Percentiles rank a stretch among this genome's conserved stretches.
phyloP scores from a whole-genome alignment of 2,329 filamentous ascomycete genomes.

The Geosmithia putterillii region DNA sequence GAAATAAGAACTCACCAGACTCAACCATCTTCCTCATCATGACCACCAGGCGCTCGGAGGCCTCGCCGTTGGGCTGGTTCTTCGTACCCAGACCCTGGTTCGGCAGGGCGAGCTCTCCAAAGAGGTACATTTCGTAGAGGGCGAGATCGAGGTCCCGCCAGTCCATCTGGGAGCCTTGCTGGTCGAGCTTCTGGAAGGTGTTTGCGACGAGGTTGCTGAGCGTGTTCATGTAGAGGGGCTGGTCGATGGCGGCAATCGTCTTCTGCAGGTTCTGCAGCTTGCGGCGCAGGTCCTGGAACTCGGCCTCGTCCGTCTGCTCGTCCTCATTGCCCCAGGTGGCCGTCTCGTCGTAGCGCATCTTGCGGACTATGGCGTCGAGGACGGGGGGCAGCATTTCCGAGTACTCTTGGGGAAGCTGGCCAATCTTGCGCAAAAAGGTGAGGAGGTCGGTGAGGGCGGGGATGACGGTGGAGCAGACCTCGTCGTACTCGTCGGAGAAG shows the following conservation, averaged over 20 bases:
- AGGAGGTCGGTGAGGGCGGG: slow-evolving; percentile 86
- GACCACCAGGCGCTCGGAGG: slow-evolving; percentile 68
- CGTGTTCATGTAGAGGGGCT: slow-evolving; percentile 76
- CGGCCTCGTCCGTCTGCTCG: slow-evolving; percentile 90
- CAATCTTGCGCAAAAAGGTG: slow-evolving; percentile 75
- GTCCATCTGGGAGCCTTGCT: slow-evolving; percentile 63
- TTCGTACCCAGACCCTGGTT: slow-evolving; percentile 81
- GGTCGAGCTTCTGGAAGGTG: slow-evolving; percentile 71
- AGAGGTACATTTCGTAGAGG: slow-evolving; percentile 87
- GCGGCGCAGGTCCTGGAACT: slow-evolving; percentile 91
- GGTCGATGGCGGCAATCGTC: slow-evolving; percentile 80
- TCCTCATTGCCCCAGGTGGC: slow-evolving; percentile 88
- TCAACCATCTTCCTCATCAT: slow-evolving; percentile 97
- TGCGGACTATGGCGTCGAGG: slow-evolving; percentile 80
- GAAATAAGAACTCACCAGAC: slow-evolving; percentile 48
- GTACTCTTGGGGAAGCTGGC: slow-evolving; percentile 61
- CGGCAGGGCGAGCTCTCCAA: slow-evolving; percentile 86
- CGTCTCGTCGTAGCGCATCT: slow-evolving; percentile 97
- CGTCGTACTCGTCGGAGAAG: slow-evolving; percentile 96
- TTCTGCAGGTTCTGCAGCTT: slow-evolving; percentile 85
- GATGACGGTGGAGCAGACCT: slow-evolving; percentile 93
- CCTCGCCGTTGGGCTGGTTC: slow-evolving; percentile 65
- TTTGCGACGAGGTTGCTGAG: slow-evolving; percentile 79
- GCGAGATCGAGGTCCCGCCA: slow-evolving; percentile 95
- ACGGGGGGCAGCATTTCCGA: slow-evolving; percentile 77